These are phyloP conservation scores for Rhizophagus sp. DNA, from an alignment of 192 early-diverging fungal genomes.

Conservation along the genomic window DNA sequence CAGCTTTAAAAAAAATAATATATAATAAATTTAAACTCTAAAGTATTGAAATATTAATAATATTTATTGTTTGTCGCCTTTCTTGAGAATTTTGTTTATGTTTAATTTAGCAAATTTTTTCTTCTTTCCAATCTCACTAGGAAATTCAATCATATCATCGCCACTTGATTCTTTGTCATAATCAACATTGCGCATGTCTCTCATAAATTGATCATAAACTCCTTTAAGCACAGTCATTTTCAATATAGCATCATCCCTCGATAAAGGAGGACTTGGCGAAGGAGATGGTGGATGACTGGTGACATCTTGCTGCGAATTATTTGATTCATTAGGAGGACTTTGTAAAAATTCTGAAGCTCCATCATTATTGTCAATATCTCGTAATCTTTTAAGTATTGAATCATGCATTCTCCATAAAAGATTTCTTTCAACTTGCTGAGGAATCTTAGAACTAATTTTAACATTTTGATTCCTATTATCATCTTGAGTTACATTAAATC, in stretches of 20 bases:
- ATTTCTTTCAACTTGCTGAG: slow-evolving; percentile 44
- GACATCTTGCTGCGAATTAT: slow-evolving; percentile 13
- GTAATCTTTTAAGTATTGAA: slow-evolving; percentile 44
- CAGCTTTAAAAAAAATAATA: not conserved
- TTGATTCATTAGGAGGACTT: slow-evolving; percentile 15
- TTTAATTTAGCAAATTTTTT: slow-evolving; percentile 31
- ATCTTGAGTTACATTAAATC: slow-evolving; percentile 40
- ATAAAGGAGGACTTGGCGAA: slow-evolving; percentile 20
- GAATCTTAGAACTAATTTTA: slow-evolving; percentile 45
- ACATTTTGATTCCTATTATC: slow-evolving; percentile 27
- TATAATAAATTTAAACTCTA: not conserved
- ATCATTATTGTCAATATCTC: slow-evolving; percentile 45
- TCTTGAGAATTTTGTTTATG: slow-evolving; percentile 18
- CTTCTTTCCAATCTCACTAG: slow-evolving; percentile 24
- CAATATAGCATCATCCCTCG: slow-evolving; percentile 37
- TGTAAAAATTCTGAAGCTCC: slow-evolving; percentile 34
- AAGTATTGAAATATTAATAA: not conserved
- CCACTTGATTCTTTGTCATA: slow-evolving; percentile 26
- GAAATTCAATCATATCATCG: slow-evolving; percentile 20
- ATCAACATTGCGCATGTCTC: slow-evolving; percentile 32
- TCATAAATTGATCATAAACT: slow-evolving; percentile 47
- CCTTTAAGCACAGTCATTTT: slow-evolving; percentile 48
- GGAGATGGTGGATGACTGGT: slow-evolving; percentile 22
- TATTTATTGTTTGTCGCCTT: slow-evolving; percentile 12
- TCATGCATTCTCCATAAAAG: slow-evolving; percentile 51